A percentile compares a stretch with the other conserved stretches of the same genome.
Conservation (phyloP, 2,329 filamentous ascomycete genomes). For the Myriosclerotinia scirpicola region DNA sequence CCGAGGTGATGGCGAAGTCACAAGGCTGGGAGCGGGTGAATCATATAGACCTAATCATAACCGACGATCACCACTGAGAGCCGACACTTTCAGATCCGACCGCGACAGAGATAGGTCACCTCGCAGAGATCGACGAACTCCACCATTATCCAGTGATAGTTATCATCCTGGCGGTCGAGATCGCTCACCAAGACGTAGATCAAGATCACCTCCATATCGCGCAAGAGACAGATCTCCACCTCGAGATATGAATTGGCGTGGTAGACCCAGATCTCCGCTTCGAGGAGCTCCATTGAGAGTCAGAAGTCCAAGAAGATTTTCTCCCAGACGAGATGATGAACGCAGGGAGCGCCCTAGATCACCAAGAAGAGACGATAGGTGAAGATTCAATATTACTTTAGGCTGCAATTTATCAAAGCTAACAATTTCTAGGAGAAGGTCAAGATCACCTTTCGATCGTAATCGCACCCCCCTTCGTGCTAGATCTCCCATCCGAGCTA, state of each 20-base stretch:
- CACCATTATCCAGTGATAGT: slow-evolving; percentile 35
- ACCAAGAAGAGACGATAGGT: slow-evolving; percentile 39
- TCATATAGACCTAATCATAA: slow-evolving; percentile 39
- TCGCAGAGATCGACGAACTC: slow-evolving; percentile 33
- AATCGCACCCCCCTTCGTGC: slow-evolving; percentile 35
- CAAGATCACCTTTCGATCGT: slow-evolving; percentile 41
- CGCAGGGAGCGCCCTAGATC: slow-evolving; percentile 43
- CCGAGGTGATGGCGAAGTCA: slow-evolving; percentile 41
- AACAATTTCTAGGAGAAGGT: slow-evolving; percentile 36
- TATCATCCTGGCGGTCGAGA: slow-evolving; percentile 37
- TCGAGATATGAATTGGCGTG: slow-evolving; percentile 33
- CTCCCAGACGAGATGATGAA: slow-evolving; percentile 42
- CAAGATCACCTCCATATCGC: slow-evolving; percentile 37
- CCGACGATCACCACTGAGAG: slow-evolving; percentile 37
- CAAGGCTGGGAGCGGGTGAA: slow-evolving; percentile 40
- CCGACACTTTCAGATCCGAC: slow-evolving; percentile 35
- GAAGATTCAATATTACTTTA: background rate
- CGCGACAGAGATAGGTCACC: slow-evolving; percentile 35
- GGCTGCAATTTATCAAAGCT: slow-evolving; percentile 17
- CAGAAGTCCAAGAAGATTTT: slow-evolving; percentile 40
- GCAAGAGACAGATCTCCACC: slow-evolving; percentile 37
- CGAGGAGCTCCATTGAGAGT: slow-evolving; percentile 38
- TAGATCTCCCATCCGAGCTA: slow-evolving; percentile 31
- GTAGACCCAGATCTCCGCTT: slow-evolving; percentile 35
- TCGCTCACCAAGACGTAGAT: slow-evolving; percentile 38